phyloP scores from a whole-genome alignment of 306 rosid species.

The Cicer pinnatifidum region DNA sequence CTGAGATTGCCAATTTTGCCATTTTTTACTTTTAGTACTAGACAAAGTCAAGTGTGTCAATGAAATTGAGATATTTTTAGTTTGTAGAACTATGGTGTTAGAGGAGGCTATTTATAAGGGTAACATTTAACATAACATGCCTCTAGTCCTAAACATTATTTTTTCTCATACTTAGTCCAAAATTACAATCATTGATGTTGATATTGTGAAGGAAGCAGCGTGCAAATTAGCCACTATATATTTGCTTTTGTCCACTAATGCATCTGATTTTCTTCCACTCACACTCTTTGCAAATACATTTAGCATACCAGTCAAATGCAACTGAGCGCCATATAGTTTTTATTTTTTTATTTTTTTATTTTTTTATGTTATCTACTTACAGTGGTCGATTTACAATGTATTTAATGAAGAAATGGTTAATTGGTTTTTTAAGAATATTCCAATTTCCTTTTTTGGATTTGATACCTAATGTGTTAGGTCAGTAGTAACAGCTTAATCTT shows the following conservation, averaged over 20 bases:
- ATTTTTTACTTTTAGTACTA: neutral
- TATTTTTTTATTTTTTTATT: too few relatives aligned
- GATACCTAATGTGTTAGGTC: too few relatives aligned
- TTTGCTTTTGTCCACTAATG: neutral
- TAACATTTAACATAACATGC: conserved; percentile 1
- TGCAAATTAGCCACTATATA: conserved; percentile 6
- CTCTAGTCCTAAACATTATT: neutral
- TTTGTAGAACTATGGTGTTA: conserved; percentile 17
- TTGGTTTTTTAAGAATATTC: neutral
- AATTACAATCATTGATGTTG: conserved; percentile 22
- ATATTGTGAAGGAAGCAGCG: conserved; percentile 20
- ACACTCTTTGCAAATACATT: conserved; percentile 17
- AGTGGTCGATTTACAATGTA: neutral
- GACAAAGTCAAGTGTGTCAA: neutral
- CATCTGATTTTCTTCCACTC: neutral
- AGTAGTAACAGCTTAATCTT: too few relatives aligned
- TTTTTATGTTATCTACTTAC: neutral
- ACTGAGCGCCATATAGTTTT: neutral
- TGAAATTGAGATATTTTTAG: conserved; percentile 5
- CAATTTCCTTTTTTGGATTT: neutral
- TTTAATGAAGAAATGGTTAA: neutral
- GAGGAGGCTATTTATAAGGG: conserved; percentile 43
- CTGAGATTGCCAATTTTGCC: conserved; percentile 33
- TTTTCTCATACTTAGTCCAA: neutral
- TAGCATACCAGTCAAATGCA: conserved; percentile 29